Evolutionary conservation across 75 land plant species (phyloP).

Genomic region (Pinus albicaulis): DNA sequence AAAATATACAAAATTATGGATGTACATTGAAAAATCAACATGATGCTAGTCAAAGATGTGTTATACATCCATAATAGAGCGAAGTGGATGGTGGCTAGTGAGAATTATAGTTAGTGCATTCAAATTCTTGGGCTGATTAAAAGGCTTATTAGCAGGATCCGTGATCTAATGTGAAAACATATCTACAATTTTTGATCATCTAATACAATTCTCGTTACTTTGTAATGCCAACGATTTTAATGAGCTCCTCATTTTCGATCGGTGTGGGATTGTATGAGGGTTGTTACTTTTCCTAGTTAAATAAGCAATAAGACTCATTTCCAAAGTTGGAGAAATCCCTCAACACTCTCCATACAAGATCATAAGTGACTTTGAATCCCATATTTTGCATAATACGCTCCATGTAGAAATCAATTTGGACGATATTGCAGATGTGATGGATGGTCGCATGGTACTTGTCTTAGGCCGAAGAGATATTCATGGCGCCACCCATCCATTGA

Average conservation of each 20-base stretch:
- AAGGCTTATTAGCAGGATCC: no score
- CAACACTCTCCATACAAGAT: slow-evolving; percentile 59
- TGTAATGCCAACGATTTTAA: slow-evolving; percentile 31
- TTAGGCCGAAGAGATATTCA: background rate
- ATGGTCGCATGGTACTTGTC: slow-evolving; percentile 43
- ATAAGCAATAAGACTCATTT: slow-evolving; percentile 52
- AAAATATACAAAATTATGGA: no score
- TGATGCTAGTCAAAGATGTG: no score
- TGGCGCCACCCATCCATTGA: background rate
- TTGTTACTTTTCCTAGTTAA: slow-evolving; percentile 50
- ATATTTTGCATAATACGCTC: slow-evolving; percentile 61
- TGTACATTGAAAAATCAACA: no score
- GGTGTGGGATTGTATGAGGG: slow-evolving; percentile 51
- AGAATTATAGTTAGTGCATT: no score
- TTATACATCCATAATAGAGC: no score
- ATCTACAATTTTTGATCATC: no score
- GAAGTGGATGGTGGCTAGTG: no score
- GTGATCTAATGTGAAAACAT: no score
- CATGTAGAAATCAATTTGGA: slow-evolving; percentile 48
- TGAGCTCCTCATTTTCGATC: slow-evolving; percentile 38
- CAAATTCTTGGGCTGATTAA: no score
- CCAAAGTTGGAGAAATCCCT: slow-evolving; percentile 29
- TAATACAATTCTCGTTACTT: slow-evolving; percentile 27
- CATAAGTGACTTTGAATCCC: slow-evolving; percentile 25
- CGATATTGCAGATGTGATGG: slow-evolving; percentile 55